Percentiles rank a stretch among this genome's conserved stretches.
phyloP scores from a whole-genome alignment of 192 early-diverging fungal species.

The Spinellus fusiger region DNA sequence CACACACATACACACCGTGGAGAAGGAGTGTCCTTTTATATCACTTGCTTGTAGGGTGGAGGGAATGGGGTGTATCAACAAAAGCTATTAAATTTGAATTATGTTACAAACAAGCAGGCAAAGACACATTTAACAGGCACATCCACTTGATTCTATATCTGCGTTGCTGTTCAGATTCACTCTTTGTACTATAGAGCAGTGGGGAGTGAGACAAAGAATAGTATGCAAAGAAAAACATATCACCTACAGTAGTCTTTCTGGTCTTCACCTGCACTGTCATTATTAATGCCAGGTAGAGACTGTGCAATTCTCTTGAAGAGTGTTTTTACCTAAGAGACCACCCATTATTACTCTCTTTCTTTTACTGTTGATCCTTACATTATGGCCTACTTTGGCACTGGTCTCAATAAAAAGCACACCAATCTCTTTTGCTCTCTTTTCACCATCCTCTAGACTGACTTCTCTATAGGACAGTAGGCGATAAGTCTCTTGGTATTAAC shows the following conservation, averaged over 20 bases:
- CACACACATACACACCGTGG: too few species aligned
- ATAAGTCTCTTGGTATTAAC: background rate
- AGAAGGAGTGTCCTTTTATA: too few species aligned
- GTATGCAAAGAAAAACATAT: background rate
- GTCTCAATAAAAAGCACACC: conserved; percentile 99
- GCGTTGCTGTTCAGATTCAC: conserved; percentile 22
- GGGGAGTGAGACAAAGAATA: background rate
- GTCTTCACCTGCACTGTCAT: conserved; percentile 43
- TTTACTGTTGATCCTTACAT: conserved; percentile 39
- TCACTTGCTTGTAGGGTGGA: too few species aligned
- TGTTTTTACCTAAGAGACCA: conserved; percentile 60
- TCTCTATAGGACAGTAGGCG: conserved; percentile 44
- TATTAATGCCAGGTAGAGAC: conserved; percentile 79
- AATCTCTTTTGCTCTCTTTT: conserved; percentile 94
- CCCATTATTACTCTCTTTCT: background rate
- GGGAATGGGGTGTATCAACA: background rate
- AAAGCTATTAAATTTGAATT: background rate
- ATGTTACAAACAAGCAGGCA: background rate
- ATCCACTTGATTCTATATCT: conserved; percentile 20
- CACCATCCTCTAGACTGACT: conserved; percentile 95
- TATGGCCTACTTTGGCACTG: conserved; percentile 97
- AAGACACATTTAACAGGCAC: conserved; percentile 22
- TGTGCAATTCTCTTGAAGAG: conserved; percentile 97
- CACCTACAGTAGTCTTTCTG: conserved; percentile 21
- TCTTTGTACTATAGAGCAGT: conserved; percentile 21